Evolutionary conservation across 257 asterid genomes (phyloP).

Genomic region (Forsythia suspensa): DNA sequence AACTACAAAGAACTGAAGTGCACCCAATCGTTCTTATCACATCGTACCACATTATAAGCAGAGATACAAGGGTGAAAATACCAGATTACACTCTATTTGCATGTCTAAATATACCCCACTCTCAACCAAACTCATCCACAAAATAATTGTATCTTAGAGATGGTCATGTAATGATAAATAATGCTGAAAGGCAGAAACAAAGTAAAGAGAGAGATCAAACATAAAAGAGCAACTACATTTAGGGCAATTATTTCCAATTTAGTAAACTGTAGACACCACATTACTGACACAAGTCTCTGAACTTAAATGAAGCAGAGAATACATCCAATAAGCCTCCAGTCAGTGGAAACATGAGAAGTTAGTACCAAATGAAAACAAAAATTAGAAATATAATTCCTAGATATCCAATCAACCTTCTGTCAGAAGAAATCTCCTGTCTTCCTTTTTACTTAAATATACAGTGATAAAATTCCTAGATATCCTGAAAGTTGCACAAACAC

Average conservation of each 20-base stretch:
- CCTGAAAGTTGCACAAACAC: conserved; percentile 2
- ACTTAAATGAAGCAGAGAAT: conserved; percentile 10
- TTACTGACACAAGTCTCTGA: neutral
- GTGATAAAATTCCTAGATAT: neutral
- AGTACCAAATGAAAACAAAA: neutral
- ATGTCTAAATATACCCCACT: neutral
- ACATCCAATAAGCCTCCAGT: neutral
- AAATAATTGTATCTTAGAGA: conserved; percentile 5
- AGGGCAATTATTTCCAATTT: neutral
- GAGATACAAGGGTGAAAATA: conserved; percentile 7
- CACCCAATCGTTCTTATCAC: conserved; percentile 21
- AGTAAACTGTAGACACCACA: neutral
- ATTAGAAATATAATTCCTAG: neutral
- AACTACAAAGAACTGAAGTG: conserved; percentile 6
- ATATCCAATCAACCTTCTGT: neutral
- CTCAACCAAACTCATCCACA: neutral
- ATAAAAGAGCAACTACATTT: conserved; percentile 7
- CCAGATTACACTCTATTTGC: neutral
- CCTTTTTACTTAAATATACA: neutral
- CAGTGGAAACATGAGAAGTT: conserved; percentile 1
- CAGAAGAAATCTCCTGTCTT: neutral
- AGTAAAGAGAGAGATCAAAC: neutral
- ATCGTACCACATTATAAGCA: conserved; percentile 12
- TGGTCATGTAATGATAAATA: conserved; percentile 1
- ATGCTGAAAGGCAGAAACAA: conserved; percentile 4